Conservation (phyloP, 306 rosid species). For the Fagus crenata region DNA sequence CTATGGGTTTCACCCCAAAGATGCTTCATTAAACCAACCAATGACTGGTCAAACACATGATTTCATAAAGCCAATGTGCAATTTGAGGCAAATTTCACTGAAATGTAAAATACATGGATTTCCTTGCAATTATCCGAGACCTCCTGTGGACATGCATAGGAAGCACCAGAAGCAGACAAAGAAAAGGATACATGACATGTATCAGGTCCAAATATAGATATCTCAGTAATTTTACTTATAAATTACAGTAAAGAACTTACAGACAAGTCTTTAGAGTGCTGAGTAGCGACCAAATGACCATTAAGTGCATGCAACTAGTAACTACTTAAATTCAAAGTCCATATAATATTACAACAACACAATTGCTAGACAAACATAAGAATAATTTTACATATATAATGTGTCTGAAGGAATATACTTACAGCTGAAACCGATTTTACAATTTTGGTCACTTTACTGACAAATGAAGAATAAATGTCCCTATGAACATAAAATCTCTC, state of each 20-base stretch:
- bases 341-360: background rate
- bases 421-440: slow-evolving; percentile 83
- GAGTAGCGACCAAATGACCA: slow-evolving; percentile 7
- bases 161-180: background rate
- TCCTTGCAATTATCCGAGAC: background rate
- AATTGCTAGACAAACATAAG: slow-evolving; percentile 4
- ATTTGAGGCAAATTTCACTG: background rate
- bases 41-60: background rate
- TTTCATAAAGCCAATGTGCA: background rate
- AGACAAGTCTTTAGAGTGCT: background rate
- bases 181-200: slow-evolving; percentile 2
- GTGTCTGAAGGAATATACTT: slow-evolving; percentile 40
- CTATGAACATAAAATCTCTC: slow-evolving; percentile 89
- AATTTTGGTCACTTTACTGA: slow-evolving; percentile 67
- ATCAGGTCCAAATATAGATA: slow-evolving; percentile 5
- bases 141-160: background rate
- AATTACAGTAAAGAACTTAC: slow-evolving; percentile 5
- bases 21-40: background rate
- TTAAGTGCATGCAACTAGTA: slow-evolving; percentile 7
- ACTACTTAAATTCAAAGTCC: slow-evolving; percentile 11
- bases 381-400: slow-evolving; percentile 13
- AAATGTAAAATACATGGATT: background rate
- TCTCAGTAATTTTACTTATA: slow-evolving; percentile 15
- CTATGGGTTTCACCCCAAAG: background rate
- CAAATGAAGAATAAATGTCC: slow-evolving; percentile 73